Evolutionary conservation across 2,329 filamentous ascomycete species (phyloP), one percentile per base, ranked within the genome.

Genomic region (Diplocarpon mali): DNA sequence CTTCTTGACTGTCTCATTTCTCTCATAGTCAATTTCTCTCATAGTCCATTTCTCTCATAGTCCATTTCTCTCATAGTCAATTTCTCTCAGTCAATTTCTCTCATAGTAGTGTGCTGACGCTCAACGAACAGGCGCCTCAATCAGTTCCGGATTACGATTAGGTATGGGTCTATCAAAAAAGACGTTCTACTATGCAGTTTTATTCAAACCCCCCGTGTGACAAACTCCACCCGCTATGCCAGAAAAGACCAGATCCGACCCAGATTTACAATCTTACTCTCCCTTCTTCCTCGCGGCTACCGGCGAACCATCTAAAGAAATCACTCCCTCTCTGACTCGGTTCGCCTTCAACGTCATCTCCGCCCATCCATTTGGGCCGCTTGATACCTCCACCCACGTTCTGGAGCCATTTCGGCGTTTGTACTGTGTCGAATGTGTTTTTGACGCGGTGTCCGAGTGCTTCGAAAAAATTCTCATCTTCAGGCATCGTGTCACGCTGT

Each of bases 381-480:
- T 81, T 85, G 63, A 89, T 76, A 8, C 74, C 75, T 46, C 76
- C 71, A 1, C 78, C 75, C 24, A 86, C 69, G 20, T 85, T 82
- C 55, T 79, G 75, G 51, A 95, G 68, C 88, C 89, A 96, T 52
- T 80, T 80, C 0, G 92, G 90, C 27, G 81, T 73, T 42, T 88
- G 83, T 2, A 87, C 73, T 0, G 79, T 83, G 49, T 96, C 90
- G 42, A 96, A 78, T 0, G 92, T 96, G 59, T 98, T 98, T 64
- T 81, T 85, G 56, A 98, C 80, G 30, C 90, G 75, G 60, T 93
- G 85, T 0, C 85, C 80, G 49, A 96, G 78, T 29, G 83, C 81
- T 53, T 85, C 76, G 59, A 96, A 88, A 63, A 95, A 86, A 53
- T 81, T 86, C 44, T 87, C 85, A 12, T 88, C 80, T 28, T 85